Conservation (phyloP, 2,329 filamentous ascomycete species). For the Dactylellina cionopaga region DNA sequence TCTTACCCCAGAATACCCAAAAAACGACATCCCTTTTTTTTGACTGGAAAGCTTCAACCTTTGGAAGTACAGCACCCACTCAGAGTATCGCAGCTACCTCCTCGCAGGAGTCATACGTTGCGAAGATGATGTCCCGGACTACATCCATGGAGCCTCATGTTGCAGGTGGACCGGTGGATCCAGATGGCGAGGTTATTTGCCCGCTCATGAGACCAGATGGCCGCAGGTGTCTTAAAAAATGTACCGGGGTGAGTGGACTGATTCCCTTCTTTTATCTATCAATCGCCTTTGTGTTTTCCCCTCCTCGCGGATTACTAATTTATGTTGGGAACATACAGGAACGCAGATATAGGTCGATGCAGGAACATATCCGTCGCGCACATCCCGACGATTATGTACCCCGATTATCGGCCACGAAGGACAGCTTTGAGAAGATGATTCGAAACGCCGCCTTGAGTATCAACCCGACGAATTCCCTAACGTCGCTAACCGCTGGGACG, state of each 20-base stretch:
- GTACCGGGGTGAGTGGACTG: constrained; percentile 84
- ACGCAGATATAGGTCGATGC: constrained; percentile 86
- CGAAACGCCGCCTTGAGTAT: constrained; percentile 21
- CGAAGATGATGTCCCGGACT: constrained; percentile 49
- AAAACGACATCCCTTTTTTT: background rate
- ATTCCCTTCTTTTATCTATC: constrained; percentile 17
- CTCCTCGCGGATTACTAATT: constrained; percentile 5
- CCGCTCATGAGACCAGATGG: constrained; percentile 95
- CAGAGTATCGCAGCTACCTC: constrained; percentile 7
- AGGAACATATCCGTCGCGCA: constrained; percentile 97
- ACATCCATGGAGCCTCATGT: constrained; percentile 51
- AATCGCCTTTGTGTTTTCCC: constrained; percentile 24
- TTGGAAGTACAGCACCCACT: constrained; percentile 21
- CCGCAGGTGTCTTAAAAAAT: constrained; percentile 95
- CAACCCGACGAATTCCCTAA: background rate
- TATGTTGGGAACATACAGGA: constrained; percentile 24
- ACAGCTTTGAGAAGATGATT: constrained; percentile 93
- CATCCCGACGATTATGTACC: constrained; percentile 97
- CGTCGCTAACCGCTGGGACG: constrained; percentile 20
- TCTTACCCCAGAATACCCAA: background rate
- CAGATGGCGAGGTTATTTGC: constrained; percentile 81
- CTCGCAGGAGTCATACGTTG: constrained; percentile 9
- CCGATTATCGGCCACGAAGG: constrained; percentile 96
- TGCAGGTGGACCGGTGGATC: constrained; percentile 52
- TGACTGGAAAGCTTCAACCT: constrained; percentile 12